Evolutionary conservation across 1,284 basidiomycete species (phyloP), one percentile per base, ranked within the genome.

Genomic region (Ceratobasidium sp.): DNA sequence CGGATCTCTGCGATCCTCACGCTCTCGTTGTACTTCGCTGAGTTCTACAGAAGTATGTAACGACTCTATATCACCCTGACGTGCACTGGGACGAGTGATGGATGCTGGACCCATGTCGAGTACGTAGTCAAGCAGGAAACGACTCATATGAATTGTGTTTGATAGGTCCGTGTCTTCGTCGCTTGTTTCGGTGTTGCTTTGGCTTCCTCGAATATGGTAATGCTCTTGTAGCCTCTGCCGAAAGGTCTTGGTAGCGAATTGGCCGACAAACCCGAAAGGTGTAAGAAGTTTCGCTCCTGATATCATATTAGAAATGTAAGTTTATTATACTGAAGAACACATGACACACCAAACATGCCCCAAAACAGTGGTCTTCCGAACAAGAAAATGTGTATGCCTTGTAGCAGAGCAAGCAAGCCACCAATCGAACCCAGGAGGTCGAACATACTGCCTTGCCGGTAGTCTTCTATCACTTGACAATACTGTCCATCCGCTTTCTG

Each of bases 281-380:
- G 48, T 54, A 6, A 69, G n/a, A 18, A 69, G 16, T n/a, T 69
- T 69, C 3, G 67, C 33, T 6, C 67, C 67, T 69, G 18, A 20
- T 38, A 23, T 10, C 27, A 10, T 27, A 16, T n/a, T n/a, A n/a
- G n/a, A n/a, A n/a, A n/a, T n/a, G n/a, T n/a, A 33, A 7, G 55
- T 27, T 54, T 54, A 20, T 16, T 20, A 23, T n/a, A 20, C 20
- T 5, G 52, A 20, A 54, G 20, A 55, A 23, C 23, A 55, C 23
- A 33, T 7, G 35, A 38, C 67, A 16, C n/a, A 70, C 68, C 68
- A 57, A 46, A 70, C 18, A 70, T 41, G 3, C 68, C 68, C 68
- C 68, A 70, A 44, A 70, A 46, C 52, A 70, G n/a, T 12, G 68
- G 68, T 27, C 68, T 33, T n/a, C 68, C 68, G 18, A 70, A 70